These are phyloP conservation scores for Phoenix dactylifera DNA, from an alignment of 176 grass and related monocot genomes.

Conservation along the genomic window DNA sequence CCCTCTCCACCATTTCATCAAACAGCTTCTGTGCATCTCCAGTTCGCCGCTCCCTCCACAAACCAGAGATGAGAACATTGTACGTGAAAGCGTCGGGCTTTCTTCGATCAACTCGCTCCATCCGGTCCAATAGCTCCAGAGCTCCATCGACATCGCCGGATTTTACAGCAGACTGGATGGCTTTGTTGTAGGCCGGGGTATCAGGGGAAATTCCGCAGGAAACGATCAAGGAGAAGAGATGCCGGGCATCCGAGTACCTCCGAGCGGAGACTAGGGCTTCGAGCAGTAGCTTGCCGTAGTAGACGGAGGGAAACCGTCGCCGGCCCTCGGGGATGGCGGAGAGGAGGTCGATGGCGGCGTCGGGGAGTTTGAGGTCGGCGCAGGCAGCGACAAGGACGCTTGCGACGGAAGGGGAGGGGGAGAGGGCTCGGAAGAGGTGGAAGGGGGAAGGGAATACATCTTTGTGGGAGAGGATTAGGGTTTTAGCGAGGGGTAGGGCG, in stretches of 20 bases:
- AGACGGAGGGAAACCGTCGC: neutral
- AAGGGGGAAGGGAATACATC: conserved; percentile 11
- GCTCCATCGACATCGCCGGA: conserved; percentile 35
- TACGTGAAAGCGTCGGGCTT: conserved; percentile 41
- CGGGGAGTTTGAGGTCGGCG: conserved; percentile 23
- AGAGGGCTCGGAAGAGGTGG: conserved; percentile 23
- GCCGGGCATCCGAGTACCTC: conserved; percentile 24
- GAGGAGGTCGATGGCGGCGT: conserved; percentile 32
- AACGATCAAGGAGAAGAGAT: conserved; percentile 29
- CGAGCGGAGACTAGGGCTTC: conserved; percentile 32
- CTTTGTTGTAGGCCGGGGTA: conserved; percentile 49
- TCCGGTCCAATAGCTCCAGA: conserved; percentile 24
- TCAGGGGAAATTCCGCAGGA: conserved; percentile 22
- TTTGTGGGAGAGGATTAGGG: conserved; percentile 27
- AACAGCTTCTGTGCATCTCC: conserved; percentile 33
- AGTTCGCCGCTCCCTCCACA: conserved; percentile 25
- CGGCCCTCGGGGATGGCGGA: conserved; percentile 22
- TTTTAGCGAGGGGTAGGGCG: conserved; percentile 23
- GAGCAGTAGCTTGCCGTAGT: conserved; percentile 29
- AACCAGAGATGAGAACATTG: conserved; percentile 34
- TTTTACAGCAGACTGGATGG: conserved; percentile 26
- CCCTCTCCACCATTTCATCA: conserved; percentile 38
- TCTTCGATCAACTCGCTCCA: conserved; percentile 20
- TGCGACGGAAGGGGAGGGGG: neutral
- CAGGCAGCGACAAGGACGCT: conserved; percentile 11